phyloP scores from a whole-genome alignment of 495 filamentous ascomycete species.

The Aspergillus hancockii region DNA sequence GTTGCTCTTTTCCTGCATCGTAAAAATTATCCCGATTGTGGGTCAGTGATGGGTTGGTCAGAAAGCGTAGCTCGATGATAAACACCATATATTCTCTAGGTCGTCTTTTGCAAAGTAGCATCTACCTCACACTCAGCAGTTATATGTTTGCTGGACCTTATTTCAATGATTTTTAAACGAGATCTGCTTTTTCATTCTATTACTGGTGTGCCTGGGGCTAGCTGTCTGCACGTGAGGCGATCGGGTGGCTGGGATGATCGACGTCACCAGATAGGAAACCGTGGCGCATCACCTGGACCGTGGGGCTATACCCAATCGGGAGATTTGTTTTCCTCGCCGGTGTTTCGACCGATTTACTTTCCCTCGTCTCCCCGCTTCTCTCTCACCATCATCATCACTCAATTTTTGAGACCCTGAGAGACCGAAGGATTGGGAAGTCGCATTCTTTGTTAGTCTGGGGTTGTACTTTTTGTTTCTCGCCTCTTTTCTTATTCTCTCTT shows the following conservation, averaged over 20 bases:
- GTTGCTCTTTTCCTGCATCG: neutral
- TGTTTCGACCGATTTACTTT: conserved; percentile 33
- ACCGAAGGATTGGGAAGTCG: neutral
- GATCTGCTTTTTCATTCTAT: neutral
- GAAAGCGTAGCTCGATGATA: neutral
- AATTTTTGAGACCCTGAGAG: neutral
- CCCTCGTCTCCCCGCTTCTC: conserved; percentile 26
- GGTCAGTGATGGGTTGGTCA: conserved; percentile 3
- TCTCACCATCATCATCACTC: conserved; percentile 3
- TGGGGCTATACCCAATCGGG: conserved; percentile 36
- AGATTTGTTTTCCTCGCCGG: conserved; percentile 48
- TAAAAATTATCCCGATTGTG: conserved; percentile 8
- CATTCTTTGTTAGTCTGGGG: neutral
- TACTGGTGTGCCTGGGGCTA: too few relatives aligned
- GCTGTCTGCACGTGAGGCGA: too few relatives aligned
- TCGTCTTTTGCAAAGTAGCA: neutral
- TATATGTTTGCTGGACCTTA: conserved; percentile 11
- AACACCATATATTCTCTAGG: neutral
- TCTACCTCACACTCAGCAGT: neutral
- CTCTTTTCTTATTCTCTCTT: conserved; percentile 1
- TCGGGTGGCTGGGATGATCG: conserved; percentile 13
- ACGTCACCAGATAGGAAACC: conserved; percentile 20
- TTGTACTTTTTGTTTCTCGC: neutral
- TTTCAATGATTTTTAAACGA: too few relatives aligned
- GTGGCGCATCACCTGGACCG: conserved; percentile 31